Evolutionary conservation across 495 filamentous ascomycete species (phyloP).

Genomic region (Lasiosphaeria ovina): DNA sequence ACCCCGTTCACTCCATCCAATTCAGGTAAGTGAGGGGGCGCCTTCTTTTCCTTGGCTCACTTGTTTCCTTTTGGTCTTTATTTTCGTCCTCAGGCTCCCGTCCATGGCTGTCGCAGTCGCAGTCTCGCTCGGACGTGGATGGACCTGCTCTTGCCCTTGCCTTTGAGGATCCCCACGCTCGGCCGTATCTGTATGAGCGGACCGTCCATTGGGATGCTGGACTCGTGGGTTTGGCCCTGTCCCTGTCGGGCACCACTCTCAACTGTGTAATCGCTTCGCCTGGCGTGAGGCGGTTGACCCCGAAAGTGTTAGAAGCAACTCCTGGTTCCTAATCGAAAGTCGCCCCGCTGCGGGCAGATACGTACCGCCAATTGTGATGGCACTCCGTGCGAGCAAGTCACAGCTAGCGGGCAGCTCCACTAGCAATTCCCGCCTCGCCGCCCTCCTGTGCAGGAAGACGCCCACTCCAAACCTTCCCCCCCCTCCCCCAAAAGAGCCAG

Average conservation of each 20-base stretch:
- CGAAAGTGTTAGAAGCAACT: constrained; percentile 30
- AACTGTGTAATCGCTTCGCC: constrained; percentile 11
- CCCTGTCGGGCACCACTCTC: not conserved
- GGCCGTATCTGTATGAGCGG: no score
- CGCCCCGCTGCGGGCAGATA: constrained; percentile 2
- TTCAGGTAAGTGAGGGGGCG: no score
- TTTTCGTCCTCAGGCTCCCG: no score
- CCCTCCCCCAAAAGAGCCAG: not conserved
- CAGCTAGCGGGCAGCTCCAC: constrained; percentile 12
- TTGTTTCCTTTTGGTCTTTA: no score
- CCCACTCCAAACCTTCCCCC: constrained; percentile 2
- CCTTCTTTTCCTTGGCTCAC: no score
- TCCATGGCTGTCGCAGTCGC: no score
- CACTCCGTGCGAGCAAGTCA: constrained; percentile 15
- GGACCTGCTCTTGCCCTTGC: no score
- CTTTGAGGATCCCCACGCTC: no score
- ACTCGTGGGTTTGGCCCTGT: not conserved
- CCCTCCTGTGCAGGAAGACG: constrained; percentile 9
- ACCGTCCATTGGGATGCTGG: not conserved
- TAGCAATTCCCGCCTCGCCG: constrained; percentile 14
- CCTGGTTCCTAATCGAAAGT: constrained; percentile 19
- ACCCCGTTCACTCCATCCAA: constrained; percentile 1
- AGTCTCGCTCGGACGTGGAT: no score
- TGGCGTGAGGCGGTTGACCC: constrained; percentile 26
- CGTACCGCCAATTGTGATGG: constrained; percentile 26